Base-by-base conservation (phyloP, 495 filamentous ascomycete genomes). In the Hypoxylon intermedium region DNA sequence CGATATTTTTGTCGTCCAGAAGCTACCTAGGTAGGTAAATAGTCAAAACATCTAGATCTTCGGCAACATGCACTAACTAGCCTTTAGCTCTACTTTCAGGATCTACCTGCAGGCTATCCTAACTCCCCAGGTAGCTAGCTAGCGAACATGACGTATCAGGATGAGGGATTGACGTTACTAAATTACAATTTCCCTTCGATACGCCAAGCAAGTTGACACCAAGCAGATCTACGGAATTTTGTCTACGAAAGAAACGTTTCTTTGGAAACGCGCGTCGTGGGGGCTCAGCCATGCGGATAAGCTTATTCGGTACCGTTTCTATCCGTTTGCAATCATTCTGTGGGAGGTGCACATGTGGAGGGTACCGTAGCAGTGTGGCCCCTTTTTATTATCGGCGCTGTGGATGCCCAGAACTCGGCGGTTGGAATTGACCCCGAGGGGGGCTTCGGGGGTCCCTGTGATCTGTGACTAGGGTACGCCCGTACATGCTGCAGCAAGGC, bases 401-500 rank as follows among this genome's bases (percentile, higher is more conserved):
- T 53, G 53, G 33, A 50, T 24, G 53, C 41, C 36, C 2, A 57
- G 42, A 44, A 59, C 31, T 59, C 49, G 45, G 44, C 46, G 61
- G 49, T 65, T 42, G 36, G 50, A 58, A 52, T 30, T 44, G 58
- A 63, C 11, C 43, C 44, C 44, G 44, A 47, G 13, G 21, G 15
- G 20, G 30, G 21, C 9, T 48, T 50, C 31, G 54, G 54, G 43
- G 48, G 31, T 12, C 15, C 9, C 24, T 54, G 54, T 59, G 60
- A 64, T 64, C 54, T 64, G 60, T 50, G 44, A 51, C 60, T 50
- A 33, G 60, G 60, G 49, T 58, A 4, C 11, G 18, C n/a, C 24
- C 24, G 7, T 26, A 7, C 7, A 26, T 21, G 15, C 30, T 51
- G 40, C 15, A 52, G 40, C 15, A 52, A 44, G 43, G 43, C 28